Percentiles rank a stretch among this genome's conserved stretches.
phyloP scores from a whole-genome alignment of 192 early-diverging fungal genomes.

The Physocladia obscura region DNA sequence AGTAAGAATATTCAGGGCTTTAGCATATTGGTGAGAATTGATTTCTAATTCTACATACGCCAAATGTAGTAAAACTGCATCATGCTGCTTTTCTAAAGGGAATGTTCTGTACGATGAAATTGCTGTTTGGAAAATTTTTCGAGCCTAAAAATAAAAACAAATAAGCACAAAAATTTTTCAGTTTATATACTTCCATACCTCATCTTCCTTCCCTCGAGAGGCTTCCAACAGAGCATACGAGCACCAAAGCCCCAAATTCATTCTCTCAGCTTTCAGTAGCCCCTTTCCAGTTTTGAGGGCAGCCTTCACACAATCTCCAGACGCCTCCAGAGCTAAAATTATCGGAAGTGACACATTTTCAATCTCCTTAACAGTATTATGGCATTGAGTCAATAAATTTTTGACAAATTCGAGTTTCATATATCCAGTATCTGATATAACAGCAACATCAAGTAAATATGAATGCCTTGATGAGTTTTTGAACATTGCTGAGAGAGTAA shows the following conservation, averaged over 20 bases:
- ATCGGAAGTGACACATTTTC: neutral
- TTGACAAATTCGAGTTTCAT: neutral
- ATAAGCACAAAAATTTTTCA: neutral
- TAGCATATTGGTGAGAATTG: neutral
- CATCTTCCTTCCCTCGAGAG: constrained; percentile 27
- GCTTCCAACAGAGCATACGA: constrained; percentile 39
- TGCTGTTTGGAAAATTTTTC: constrained; percentile 43
- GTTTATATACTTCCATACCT: constrained; percentile 7
- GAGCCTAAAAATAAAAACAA: constrained; percentile 26
- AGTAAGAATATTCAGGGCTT: constrained; percentile 19
- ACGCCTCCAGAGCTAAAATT: constrained; percentile 29
- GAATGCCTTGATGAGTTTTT: neutral
- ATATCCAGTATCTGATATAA: neutral
- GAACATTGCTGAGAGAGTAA: neutral
- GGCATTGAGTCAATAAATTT: neutral
- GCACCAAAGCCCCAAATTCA: constrained; percentile 45
- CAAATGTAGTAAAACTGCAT: constrained; percentile 33
- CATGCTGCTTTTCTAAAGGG: constrained; percentile 22
- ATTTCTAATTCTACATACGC: constrained; percentile 37
- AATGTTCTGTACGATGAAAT: constrained; percentile 34
- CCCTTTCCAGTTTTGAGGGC: constrained; percentile 39
- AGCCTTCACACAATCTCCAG: neutral
- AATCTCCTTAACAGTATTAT: neutral
- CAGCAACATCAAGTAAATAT: neutral
- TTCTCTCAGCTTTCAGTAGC: constrained; percentile 39